Conservation (phyloP, 345 rosid species). For the Camelina neglecta region DNA sequence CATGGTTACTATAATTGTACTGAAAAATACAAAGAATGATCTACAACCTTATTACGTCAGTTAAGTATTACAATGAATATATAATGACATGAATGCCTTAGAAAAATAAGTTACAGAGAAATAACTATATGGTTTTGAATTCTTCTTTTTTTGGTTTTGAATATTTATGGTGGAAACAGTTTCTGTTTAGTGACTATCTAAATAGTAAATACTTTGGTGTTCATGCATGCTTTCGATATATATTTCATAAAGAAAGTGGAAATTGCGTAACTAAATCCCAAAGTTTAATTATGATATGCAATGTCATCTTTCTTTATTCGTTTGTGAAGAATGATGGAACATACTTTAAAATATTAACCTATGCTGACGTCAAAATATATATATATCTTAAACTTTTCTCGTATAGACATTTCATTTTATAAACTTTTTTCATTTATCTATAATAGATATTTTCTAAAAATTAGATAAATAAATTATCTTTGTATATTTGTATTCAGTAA, state of each 20-base stretch:
- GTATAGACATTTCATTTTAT: not conserved
- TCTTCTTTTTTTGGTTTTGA: not conserved
- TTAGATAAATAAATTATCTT: not conserved
- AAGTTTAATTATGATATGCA: not conserved
- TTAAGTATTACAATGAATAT: slow-evolving; percentile 36
- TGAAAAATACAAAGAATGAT: slow-evolving; percentile 27
- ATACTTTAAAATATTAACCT: not conserved
- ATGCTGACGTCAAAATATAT: too few relatives aligned
- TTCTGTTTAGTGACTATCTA: not conserved
- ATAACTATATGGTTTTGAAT: not conserved
- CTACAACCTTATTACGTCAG: slow-evolving; percentile 20
- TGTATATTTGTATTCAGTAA: not conserved
- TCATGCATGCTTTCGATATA: not conserved
- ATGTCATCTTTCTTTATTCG: not conserved
- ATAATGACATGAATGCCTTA: not conserved
- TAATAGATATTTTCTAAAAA: not conserved
- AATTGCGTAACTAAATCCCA: not conserved
- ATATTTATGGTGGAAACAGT: slow-evolving; percentile 18
- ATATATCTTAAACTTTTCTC: not conserved
- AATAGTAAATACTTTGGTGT: not conserved
- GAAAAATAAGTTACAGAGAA: slow-evolving; percentile 4
- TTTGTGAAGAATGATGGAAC: not conserved
- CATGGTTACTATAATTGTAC: slow-evolving; percentile 29
- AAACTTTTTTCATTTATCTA: not conserved
- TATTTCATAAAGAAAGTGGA: not conserved